Percentiles rank a stretch among this genome's conserved stretches.
Conservation (phyloP, 331 rosid species). For the Telfairia occidentalis region DNA sequence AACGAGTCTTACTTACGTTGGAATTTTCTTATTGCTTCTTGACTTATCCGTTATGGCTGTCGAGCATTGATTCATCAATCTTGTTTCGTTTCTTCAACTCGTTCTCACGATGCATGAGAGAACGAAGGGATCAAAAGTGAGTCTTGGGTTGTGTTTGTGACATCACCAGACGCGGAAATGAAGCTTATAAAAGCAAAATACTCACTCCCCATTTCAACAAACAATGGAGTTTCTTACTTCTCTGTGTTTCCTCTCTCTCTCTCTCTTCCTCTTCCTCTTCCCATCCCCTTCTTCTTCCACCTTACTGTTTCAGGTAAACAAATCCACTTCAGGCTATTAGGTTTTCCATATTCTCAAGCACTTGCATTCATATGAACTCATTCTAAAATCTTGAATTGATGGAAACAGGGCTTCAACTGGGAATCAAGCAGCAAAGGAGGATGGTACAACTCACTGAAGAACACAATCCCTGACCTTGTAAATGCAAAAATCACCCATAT, state of each 20-base stretch:
- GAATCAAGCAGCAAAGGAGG: conserved; percentile 62
- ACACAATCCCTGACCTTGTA: conserved; percentile 41
- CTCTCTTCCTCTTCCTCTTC: conserved; percentile 21
- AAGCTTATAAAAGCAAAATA: not conserved
- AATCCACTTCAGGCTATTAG: not conserved
- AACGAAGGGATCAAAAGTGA: not conserved
- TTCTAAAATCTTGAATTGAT: not conserved
- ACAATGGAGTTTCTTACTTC: conserved; percentile 25
- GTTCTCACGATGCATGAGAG: not conserved
- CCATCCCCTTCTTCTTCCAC: conserved; percentile 36
- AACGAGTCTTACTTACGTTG: not conserved
- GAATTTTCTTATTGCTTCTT: not conserved
- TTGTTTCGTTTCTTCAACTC: not conserved
- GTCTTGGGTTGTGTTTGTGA: not conserved
- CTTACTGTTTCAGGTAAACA: conserved; percentile 50
- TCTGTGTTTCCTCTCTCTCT: conserved; percentile 23
- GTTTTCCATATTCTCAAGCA: not conserved
- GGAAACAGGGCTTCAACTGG: conserved; percentile 78
- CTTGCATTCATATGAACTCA: not conserved
- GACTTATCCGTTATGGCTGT: not conserved
- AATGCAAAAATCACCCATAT: conserved; percentile 57
- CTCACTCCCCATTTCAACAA: not conserved
- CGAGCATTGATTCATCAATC: not conserved
- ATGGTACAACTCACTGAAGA: conserved; percentile 61
- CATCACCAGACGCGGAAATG: not conserved